A percentile compares a stretch with the other conserved stretches of the same genome.
Evolutionary conservation across 2,329 filamentous ascomycete genomes (phyloP).

Genomic region (Trichoderma atroviride): DNA sequence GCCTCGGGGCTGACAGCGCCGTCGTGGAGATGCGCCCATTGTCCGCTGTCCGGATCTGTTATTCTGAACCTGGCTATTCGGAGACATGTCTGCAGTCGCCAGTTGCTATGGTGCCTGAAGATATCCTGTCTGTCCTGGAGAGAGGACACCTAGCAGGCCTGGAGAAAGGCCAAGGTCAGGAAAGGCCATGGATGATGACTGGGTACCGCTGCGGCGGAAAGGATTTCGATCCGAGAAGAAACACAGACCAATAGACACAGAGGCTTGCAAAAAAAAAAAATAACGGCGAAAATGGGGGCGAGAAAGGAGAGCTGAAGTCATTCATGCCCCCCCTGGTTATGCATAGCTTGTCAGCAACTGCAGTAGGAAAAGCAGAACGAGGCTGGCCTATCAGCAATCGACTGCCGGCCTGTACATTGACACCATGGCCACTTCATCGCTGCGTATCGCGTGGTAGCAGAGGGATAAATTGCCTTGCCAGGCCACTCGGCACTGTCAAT

Average conservation of each 20-base stretch:
- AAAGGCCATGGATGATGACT: not conserved
- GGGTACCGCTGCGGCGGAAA: not conserved
- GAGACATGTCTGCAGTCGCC: not conserved
- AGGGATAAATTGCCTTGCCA: not conserved
- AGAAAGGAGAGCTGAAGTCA: not conserved
- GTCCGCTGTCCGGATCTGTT: slow-evolving; percentile 4
- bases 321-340: not conserved
- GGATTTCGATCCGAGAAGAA: not conserved
- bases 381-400: not conserved
- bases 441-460: not conserved
- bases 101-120: not conserved
- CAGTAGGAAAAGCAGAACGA: not conserved
- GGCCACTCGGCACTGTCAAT: not conserved
- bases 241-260: not conserved
- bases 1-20: slow-evolving; percentile 8
- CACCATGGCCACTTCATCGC: not conserved
- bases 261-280: not conserved
- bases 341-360: not conserved
- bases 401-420: not conserved
- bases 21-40: slow-evolving; percentile 15
- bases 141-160: not conserved
- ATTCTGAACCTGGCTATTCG: not conserved
- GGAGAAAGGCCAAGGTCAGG: not conserved
- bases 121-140: not conserved
- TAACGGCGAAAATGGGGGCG: not conserved